Evolutionary conservation across 345 rosid species (phyloP).

Genomic region (Capsella bursapastoris): DNA sequence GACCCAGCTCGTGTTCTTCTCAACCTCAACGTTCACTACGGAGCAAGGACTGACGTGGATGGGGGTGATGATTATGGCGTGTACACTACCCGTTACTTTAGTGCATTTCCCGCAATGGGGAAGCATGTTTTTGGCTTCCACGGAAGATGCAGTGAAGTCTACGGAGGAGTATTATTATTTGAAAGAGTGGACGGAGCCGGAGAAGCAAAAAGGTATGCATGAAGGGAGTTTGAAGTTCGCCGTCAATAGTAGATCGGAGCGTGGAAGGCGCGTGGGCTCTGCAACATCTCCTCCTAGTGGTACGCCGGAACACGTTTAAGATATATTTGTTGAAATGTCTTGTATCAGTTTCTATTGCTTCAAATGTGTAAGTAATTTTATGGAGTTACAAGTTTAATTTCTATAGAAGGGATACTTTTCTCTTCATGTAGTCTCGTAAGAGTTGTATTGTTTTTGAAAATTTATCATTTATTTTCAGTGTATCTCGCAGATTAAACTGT

Average conservation of each 20-base stretch:
- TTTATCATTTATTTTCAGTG: not conserved
- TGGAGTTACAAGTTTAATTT: not conserved
- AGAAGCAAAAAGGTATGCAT: constrained; percentile 68
- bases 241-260: constrained; percentile 72
- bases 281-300: constrained; percentile 52
- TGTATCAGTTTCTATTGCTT: constrained; percentile 19
- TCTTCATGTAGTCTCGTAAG: constrained; percentile 23
- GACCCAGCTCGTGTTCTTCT: constrained; percentile 71
- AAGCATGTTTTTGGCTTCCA: constrained; percentile 65
- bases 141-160: constrained; percentile 52
- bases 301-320: constrained; percentile 57
- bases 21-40: constrained; percentile 58
- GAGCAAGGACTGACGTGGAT: constrained; percentile 63
- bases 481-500: not conserved
- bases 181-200: constrained; percentile 70
- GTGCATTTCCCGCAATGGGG: constrained; percentile 93
- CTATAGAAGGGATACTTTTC: not conserved
- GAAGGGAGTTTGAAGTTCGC: constrained; percentile 73
- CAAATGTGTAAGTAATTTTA: constrained; percentile 13
- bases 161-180: constrained; percentile 71
- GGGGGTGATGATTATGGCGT: constrained; percentile 76
- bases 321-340: constrained; percentile 19
- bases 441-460: not conserved
- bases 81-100: constrained; percentile 67
- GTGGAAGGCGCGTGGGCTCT: constrained; percentile 60